These are phyloP conservation scores for Penicillium dipodomyicola DNA, from an alignment of 495 filamentous ascomycete species.

Conservation along the genomic window DNA sequence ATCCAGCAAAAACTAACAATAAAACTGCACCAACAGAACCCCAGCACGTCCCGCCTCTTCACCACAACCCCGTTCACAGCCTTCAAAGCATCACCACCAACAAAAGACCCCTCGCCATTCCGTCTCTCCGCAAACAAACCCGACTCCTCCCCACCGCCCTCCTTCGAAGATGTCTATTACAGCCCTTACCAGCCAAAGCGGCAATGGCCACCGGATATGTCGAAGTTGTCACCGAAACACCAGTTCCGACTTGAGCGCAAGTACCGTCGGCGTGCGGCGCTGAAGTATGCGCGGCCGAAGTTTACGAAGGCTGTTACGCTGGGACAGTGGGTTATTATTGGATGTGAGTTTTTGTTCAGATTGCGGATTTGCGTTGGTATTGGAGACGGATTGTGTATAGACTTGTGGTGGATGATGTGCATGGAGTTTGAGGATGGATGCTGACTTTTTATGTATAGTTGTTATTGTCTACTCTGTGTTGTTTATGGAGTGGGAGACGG, in stretches of 20 bases:
- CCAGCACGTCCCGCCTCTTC: slow-evolving; percentile 16
- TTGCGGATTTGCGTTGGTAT: background rate
- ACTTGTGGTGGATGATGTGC: background rate
- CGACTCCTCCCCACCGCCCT: slow-evolving; percentile 4
- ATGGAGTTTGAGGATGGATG: background rate
- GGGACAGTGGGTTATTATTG: slow-evolving; percentile 63
- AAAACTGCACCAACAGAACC: background rate
- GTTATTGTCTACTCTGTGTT: slow-evolving; percentile 70
- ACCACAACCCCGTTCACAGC: slow-evolving; percentile 16
- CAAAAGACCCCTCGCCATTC: slow-evolving; percentile 35
- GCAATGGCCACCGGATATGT: slow-evolving; percentile 91
- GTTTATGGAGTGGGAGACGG: slow-evolving; percentile 72
- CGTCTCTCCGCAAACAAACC: slow-evolving; percentile 36
- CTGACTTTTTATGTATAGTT: slow-evolving; percentile 42
- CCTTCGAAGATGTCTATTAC: slow-evolving; percentile 31
- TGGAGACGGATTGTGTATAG: background rate
- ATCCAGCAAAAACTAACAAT: background rate
- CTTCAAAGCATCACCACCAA: slow-evolving; percentile 18
- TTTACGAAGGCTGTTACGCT: slow-evolving; percentile 72
- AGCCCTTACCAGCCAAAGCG: slow-evolving; percentile 77
- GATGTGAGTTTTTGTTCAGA: slow-evolving; percentile 49
- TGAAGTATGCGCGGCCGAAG: slow-evolving; percentile 71
- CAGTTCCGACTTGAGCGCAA: slow-evolving; percentile 69
- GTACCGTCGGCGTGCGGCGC: slow-evolving; percentile 63
- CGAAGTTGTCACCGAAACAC: slow-evolving; percentile 71